These are phyloP conservation scores for Cetraspora pellucida DNA, from an alignment of 192 early-diverging fungal species.

Conservation along the genomic window DNA sequence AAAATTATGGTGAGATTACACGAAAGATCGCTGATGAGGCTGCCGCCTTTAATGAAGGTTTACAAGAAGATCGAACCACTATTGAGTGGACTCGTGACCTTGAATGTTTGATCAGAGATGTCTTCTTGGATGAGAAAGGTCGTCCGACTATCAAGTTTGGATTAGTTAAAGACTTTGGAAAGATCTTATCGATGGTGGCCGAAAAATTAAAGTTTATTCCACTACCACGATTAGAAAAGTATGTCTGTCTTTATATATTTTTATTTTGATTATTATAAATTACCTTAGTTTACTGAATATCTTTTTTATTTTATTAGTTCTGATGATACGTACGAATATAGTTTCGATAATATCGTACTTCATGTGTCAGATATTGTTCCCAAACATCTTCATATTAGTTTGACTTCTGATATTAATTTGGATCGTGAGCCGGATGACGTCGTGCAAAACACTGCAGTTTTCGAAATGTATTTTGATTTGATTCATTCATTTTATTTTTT, in stretches of 20 bases:
- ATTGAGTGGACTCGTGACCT: constrained; percentile 40
- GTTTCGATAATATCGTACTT: constrained; percentile 47
- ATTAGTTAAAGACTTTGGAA: constrained; percentile 51
- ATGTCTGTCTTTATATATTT: constrained; percentile 4
- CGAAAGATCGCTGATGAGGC: constrained; percentile 42
- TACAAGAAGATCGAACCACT: constrained; percentile 45
- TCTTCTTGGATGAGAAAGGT: constrained; percentile 55
- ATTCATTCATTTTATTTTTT: not conserved
- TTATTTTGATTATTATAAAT: not conserved
- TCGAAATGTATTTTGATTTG: constrained; percentile 18
- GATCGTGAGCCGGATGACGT: constrained; percentile 28
- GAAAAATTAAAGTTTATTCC: constrained; percentile 52
- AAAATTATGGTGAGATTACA: constrained; percentile 38
- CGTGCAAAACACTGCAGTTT: constrained; percentile 28
- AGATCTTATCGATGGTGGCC: constrained; percentile 48
- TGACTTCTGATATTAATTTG: constrained; percentile 39
- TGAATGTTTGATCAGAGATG: constrained; percentile 40
- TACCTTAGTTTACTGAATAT: not conserved
- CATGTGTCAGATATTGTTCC: constrained; percentile 41
- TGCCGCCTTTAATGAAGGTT: constrained; percentile 35
- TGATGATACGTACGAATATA: constrained; percentile 40
- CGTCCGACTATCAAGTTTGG: constrained; percentile 55
- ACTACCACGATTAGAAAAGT: constrained; percentile 52
- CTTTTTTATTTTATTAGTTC: constrained; percentile 19
- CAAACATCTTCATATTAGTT: constrained; percentile 36